Percentiles rank a stretch among this genome's conserved stretches.
Conservation (phyloP, 208 protist genomes). For the Tritrichomonas musculus region DNA sequence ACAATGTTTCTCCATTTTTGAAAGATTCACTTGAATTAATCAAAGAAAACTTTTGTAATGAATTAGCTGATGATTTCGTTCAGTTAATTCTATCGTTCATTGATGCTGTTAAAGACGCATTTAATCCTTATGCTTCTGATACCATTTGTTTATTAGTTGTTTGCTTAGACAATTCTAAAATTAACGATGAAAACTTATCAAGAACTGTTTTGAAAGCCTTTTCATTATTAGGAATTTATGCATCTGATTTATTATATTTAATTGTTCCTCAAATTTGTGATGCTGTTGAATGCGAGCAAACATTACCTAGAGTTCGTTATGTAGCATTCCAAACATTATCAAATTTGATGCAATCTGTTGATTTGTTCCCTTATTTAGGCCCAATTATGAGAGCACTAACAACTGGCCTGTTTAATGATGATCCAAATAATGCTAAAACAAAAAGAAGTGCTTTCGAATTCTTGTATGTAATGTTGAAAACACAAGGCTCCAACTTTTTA, state of each 20-base stretch:
- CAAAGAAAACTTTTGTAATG: not conserved
- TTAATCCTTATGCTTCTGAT: not conserved
- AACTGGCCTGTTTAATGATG: not conserved
- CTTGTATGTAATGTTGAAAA: not conserved
- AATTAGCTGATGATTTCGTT: not conserved
- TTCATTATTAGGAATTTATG: not conserved
- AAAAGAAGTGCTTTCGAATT: not conserved
- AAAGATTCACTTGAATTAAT: not conserved
- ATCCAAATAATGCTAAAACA: not conserved
- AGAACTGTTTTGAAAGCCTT: not conserved
- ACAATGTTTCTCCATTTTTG: not conserved
- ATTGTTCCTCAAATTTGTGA: conserved; percentile 31
- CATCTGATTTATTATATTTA: conserved; percentile 7
- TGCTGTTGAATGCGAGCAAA: not conserved
- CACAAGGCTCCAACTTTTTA: not conserved
- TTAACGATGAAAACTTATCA: not conserved
- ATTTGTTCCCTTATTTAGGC: not conserved
- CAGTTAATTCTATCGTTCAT: not conserved
- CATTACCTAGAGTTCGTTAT: not conserved
- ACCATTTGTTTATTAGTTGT: not conserved
- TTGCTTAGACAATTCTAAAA: not conserved
- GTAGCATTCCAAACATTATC: not conserved
- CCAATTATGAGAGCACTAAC: not conserved
- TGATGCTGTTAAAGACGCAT: not conserved
- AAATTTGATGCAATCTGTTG: not conserved